Evolutionary conservation across 805 yeast species (phyloP), one percentile per base, ranked within the genome.

Genomic region (Saturnispora saitoi): DNA sequence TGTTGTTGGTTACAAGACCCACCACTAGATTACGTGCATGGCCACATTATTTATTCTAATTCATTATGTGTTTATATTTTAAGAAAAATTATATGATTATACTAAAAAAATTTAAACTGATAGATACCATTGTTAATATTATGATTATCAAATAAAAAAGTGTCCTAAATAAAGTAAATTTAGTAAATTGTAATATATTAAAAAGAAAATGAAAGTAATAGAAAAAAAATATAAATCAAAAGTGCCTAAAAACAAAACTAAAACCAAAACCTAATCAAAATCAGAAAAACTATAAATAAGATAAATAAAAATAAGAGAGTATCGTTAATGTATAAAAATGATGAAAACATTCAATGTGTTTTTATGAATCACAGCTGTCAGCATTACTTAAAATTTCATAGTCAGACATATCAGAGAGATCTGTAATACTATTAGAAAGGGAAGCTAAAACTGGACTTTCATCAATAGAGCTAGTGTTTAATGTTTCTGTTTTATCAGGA

Each of bases 1-100:
- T 62, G 60, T 93, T 52, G 86, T 89, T 63, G 96, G 97, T 58
- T 91, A 93, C 76, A 86, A 86, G 63, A 62, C 75, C 15, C 75
- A 47, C 47, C 47, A 47, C 32, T 42, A 36, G 43, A 37, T 22
- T 37, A 22, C 41, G 29, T 37, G 29, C 41, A 20, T 37, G 26
- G 29, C 7, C 17, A 37, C 41, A 37, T 22, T 37, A 37, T 37
- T 37, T 37, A 37, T 37, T 37, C 26, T 19, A 20, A 37, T 37
- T 37, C 41, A 37, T 22, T 37, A 37, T 37, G 41, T 37, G 41
- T 37, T 37, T 37, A 37, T 37, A 37, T 37, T 17, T 37, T 37
- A 22, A 34, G 38, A 34, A 34, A 34, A 34, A 37, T 22, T 37
- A 37, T 37, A 22, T 37, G 41, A 22, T 37, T 37, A 22, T 37